phyloP scores from a whole-genome alignment of 73 alveolate species.

The Tetrahymena malaccensis region DNA sequence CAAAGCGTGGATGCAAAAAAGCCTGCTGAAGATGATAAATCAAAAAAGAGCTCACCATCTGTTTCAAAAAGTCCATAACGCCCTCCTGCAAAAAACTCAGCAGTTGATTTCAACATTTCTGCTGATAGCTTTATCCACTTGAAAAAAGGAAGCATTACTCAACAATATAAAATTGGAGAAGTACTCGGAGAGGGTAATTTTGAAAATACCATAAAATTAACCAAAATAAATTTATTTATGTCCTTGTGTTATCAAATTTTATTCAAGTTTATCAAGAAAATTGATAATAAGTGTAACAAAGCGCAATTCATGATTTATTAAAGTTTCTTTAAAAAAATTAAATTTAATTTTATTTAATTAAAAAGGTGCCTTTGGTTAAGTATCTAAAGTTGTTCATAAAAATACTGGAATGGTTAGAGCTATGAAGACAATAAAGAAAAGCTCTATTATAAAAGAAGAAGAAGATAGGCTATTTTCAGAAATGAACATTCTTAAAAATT shows the following conservation, averaged over 20 bases:
- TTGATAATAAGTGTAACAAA: too few species aligned
- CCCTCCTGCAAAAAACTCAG: not conserved
- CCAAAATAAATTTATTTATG: not conserved
- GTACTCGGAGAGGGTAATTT: conserved; percentile 29
- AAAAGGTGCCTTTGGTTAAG: conserved; percentile 73
- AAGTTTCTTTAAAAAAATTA: not conserved
- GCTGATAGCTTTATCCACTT: conserved; percentile 19
- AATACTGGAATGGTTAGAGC: conserved; percentile 61
- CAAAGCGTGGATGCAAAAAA: not conserved
- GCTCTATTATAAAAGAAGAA: conserved; percentile 37
- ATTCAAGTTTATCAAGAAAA: not conserved
- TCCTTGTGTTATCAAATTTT: not conserved
- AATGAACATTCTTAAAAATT: conserved; percentile 66
- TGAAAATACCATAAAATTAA: not conserved
- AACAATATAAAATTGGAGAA: conserved; percentile 11
- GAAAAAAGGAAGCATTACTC: conserved; percentile 25
- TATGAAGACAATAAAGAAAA: conserved; percentile 76
- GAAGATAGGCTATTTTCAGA: conserved; percentile 47
- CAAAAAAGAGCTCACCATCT: not conserved
- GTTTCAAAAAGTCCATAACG: not conserved
- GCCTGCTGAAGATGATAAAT: not conserved
- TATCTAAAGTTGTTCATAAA: conserved; percentile 78
- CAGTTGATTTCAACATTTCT: not conserved
- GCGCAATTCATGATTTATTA: too few species aligned
- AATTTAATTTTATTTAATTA: not conserved